Evolutionary conservation across 2,329 filamentous ascomycete species (phyloP).

Genomic region (Exophiala dermatitidis): DNA sequence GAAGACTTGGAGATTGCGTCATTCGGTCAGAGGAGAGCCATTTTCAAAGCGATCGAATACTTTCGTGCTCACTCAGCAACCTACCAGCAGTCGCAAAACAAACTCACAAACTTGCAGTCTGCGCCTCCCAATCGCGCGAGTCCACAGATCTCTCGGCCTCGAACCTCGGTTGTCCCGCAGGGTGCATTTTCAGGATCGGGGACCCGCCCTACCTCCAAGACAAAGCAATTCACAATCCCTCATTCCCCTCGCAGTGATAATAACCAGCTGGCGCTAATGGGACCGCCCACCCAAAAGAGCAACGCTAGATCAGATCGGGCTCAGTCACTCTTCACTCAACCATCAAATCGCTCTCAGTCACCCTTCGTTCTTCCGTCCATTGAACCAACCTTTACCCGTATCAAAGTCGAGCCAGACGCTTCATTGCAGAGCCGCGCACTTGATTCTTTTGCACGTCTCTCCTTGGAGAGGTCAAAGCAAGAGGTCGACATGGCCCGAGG

Average conservation of each 20-base stretch:
- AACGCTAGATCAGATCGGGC: neutral
- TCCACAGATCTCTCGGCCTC: conserved; percentile 12
- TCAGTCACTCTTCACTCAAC: too few relatives aligned
- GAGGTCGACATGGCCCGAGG: neutral
- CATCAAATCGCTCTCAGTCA: too few relatives aligned
- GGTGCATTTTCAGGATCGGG: conserved; percentile 8
- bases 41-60: conserved; percentile 52
- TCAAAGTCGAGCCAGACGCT: too few relatives aligned
- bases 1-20: conserved; percentile 53
- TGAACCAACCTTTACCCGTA: too few relatives aligned
- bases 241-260: conserved; percentile 1
- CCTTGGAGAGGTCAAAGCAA: neutral
- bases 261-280: neutral
- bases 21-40: conserved; percentile 50
- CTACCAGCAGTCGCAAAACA: conserved; percentile 36
- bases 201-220: conserved; percentile 6
- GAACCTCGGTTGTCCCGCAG: conserved; percentile 7
- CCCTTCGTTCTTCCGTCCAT: too few relatives aligned
- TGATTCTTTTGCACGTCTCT: neutral
- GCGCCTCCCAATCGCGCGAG: conserved; percentile 4
- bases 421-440: neutral
- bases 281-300: neutral
- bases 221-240: conserved; percentile 1
- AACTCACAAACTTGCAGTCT: conserved; percentile 12
- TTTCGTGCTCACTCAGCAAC: conserved; percentile 48